These are phyloP conservation scores for Uronychia setigera DNA, from an alignment of 73 alveolate genomes.

Conservation along the genomic window DNA sequence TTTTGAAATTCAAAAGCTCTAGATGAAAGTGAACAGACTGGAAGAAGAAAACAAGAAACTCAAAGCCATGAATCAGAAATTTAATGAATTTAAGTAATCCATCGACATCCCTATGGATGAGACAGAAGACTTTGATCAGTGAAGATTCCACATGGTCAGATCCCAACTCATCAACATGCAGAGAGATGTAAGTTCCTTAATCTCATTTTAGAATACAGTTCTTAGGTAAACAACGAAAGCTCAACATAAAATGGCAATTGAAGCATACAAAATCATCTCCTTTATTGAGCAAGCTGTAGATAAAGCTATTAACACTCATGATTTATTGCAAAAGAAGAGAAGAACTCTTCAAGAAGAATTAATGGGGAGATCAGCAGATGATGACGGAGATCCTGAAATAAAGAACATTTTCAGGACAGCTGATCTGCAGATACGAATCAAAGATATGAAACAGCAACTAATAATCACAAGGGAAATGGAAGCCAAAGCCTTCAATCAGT, in stretches of 20 bases:
- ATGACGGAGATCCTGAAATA: not conserved
- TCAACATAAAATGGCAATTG: not conserved
- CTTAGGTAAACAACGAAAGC: not conserved
- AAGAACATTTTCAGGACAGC: not conserved
- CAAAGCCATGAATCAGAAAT: not conserved
- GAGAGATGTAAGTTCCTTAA: not conserved
- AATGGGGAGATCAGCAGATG: too few species aligned
- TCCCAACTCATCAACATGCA: not conserved
- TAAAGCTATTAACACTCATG: not conserved
- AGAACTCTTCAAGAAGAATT: too few species aligned
- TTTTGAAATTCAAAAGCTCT: not conserved
- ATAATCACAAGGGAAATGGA: not conserved
- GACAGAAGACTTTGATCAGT: not conserved
- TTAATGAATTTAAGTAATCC: not conserved
- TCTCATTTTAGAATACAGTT: not conserved
- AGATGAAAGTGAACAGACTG: not conserved
- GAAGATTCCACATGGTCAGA: not conserved
- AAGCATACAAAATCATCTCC: not conserved
- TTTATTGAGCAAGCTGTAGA: not conserved
- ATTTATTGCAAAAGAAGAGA: not conserved
- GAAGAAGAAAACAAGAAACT: not conserved
- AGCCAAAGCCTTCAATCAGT: not conserved
- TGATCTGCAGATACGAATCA: not conserved
- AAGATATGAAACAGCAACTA: not conserved
- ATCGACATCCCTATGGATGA: not conserved